Conservation (phyloP, 2,329 filamentous ascomycete species). For the Trichoderma sp. region DNA sequence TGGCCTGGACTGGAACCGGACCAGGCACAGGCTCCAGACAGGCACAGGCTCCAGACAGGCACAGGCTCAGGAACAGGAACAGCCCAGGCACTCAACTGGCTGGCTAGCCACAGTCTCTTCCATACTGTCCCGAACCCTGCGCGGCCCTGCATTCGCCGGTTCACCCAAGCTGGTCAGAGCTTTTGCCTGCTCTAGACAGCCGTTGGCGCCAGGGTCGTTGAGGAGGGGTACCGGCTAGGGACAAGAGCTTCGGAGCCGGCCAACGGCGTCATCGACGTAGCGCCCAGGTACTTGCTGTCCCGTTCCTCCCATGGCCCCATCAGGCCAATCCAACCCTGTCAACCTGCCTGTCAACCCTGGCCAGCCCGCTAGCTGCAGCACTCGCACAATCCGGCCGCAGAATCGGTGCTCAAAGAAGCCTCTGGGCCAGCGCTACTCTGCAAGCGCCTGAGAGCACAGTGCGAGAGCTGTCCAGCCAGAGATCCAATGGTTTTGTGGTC, state of each 20-base stretch:
- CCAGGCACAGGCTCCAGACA: neutral
- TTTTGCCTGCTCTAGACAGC: slow-evolving; percentile 1
- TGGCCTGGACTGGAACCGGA: neutral
- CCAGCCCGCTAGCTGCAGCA: neutral
- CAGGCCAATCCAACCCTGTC: slow-evolving; percentile 5
- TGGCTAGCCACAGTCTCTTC: neutral
- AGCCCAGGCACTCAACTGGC: neutral
- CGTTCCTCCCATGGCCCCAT: neutral
- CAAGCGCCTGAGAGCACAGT: neutral
- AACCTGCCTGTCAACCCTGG: slow-evolving; percentile 13
- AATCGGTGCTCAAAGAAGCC: slow-evolving; percentile 15
- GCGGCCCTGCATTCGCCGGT: slow-evolving; percentile 21
- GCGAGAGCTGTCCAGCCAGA: neutral
- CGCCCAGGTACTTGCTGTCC: slow-evolving; percentile 1
- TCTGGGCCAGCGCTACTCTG: neutral
- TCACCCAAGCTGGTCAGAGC: slow-evolving; percentile 16
- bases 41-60: neutral
- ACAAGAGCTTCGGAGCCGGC: neutral
- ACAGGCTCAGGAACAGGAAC: neutral
- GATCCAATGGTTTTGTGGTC: neutral
- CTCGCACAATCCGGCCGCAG: slow-evolving; percentile 9
- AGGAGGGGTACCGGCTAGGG: slow-evolving; percentile 10
- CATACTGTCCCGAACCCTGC: slow-evolving; percentile 6
- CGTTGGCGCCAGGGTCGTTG: slow-evolving; percentile 1
- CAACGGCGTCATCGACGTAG: neutral